Evolutionary conservation across 192 early-diverging fungal species (phyloP).

Genomic region (Entomortierella lignicola): DNA sequence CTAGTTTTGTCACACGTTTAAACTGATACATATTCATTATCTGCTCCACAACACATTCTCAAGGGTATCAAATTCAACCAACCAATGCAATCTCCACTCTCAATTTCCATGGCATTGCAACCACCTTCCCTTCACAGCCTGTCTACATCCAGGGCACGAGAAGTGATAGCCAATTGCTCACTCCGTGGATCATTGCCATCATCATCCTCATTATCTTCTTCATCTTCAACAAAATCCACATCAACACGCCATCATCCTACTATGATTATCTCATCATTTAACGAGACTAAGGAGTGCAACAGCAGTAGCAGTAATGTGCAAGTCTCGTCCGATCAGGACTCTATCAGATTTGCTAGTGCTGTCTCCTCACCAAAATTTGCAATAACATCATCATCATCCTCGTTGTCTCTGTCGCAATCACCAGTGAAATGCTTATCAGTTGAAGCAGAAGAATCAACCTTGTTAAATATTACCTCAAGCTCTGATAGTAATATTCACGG

Average conservation of each 20-base stretch:
- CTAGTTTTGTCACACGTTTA: no score
- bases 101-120: conserved; percentile 2
- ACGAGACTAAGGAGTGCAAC: no score
- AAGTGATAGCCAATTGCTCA: neutral
- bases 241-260: neutral
- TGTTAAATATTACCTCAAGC: neutral
- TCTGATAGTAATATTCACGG: no score
- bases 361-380: neutral
- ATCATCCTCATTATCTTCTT: neutral
- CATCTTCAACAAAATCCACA: neutral
- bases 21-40: neutral
- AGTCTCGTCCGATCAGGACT: no score
- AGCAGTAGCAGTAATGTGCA: neutral
- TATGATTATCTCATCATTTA: neutral
- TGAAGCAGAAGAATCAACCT: neutral
- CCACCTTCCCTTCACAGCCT: conserved; percentile 2
- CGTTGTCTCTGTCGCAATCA: neutral
- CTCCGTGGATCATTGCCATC: conserved; percentile 4
- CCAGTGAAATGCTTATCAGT: no score
- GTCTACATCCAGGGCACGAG: conserved; percentile 1
- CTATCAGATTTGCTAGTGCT: no score
- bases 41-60: conserved; percentile 2
- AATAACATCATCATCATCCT: neutral
- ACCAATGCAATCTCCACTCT: neutral
- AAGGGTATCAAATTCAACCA: no score